A percentile compares a stretch with the other conserved stretches of the same genome.
Conservation (phyloP, 495 filamentous ascomycete genomes). For the Friedmanniomyces endolithicus region DNA sequence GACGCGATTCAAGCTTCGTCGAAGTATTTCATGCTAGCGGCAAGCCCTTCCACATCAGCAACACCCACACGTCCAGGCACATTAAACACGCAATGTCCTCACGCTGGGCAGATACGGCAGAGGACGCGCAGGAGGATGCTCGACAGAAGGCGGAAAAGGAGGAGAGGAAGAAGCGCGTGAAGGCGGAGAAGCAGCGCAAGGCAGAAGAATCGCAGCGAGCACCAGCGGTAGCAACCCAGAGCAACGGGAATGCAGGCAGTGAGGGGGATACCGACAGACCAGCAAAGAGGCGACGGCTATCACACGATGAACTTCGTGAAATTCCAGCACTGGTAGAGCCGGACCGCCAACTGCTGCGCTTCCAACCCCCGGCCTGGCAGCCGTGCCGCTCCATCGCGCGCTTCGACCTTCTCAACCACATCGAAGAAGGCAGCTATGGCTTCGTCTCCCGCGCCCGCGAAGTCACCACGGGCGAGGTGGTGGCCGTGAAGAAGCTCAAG, state of each 20-base stretch:
- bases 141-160: conserved; percentile 78
- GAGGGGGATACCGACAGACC: conserved; percentile 31
- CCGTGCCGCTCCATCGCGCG: conserved; percentile 73
- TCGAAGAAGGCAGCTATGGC: conserved; percentile 94
- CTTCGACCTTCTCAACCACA: conserved; percentile 87
- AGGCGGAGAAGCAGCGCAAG: conserved; percentile 71
- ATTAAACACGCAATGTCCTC: conserved; percentile 40
- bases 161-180: conserved; percentile 74
- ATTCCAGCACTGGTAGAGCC: conserved; percentile 10
- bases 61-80: neutral
- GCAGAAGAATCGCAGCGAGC: conserved; percentile 45
- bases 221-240: conserved; percentile 23
- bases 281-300: conserved; percentile 43
- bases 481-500: conserved; percentile 91
- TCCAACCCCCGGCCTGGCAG: conserved; percentile 55
- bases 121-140: conserved; percentile 55
- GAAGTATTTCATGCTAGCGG: neutral
- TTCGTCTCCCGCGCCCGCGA: conserved; percentile 83
- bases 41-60: neutral
- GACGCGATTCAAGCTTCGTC: neutral
- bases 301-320: conserved; percentile 22
- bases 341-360: conserved; percentile 49
- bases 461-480: conserved; percentile 65
- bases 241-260: conserved; percentile 8
- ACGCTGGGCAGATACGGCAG: conserved; percentile 75